Evolutionary conservation across 2,329 filamentous ascomycete genomes (phyloP).

Genomic region (Colletotrichum cuscutae): DNA sequence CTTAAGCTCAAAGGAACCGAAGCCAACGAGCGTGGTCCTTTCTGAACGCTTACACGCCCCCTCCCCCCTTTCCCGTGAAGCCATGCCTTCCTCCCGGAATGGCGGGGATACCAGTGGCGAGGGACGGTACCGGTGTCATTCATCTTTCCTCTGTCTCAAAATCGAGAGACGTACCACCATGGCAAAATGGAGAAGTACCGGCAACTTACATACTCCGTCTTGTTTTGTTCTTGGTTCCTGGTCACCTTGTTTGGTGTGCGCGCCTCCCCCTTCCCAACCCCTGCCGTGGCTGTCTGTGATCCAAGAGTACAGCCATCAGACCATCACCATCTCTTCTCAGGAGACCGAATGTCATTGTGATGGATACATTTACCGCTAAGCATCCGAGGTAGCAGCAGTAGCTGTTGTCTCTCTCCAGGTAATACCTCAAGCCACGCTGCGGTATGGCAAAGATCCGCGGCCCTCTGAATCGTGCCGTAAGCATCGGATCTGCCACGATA

Average conservation of each 20-base stretch:
- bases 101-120: background rate
- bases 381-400: background rate
- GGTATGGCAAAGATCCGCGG: slow-evolving; percentile 9
- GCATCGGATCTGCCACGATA: background rate
- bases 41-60: background rate
- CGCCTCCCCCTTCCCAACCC: background rate
- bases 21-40: background rate
- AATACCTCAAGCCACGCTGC: background rate
- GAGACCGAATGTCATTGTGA: background rate
- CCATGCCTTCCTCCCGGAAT: background rate
- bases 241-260: background rate
- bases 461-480: background rate
- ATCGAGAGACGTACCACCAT: background rate
- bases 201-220: background rate
- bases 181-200: background rate
- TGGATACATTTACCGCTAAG: background rate
- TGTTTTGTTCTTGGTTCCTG: background rate
- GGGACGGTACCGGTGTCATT: background rate
- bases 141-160: background rate
- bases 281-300: background rate
- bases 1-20: background rate
- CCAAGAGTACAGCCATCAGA: background rate
- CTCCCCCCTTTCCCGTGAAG: background rate
- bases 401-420: background rate
- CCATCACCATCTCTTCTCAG: background rate